Evolutionary conservation across 1,284 basidiomycete species (phyloP), one percentile per base, ranked within the genome.

Genomic region (Pisolithus thermaeus): DNA sequence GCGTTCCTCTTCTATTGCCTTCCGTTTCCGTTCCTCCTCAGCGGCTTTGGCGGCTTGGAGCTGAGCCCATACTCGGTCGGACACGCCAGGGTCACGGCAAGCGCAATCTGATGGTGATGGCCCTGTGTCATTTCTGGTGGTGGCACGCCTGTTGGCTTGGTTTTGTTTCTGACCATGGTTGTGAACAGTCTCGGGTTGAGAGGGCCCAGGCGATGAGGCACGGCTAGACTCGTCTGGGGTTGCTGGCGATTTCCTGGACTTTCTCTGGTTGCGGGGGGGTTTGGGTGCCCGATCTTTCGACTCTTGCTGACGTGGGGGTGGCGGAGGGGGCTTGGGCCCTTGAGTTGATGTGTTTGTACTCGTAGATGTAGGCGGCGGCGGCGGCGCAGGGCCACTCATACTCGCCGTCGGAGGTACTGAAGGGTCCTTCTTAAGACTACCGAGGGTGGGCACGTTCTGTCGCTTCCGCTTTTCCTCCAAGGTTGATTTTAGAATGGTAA

Each of bases 21-120:
- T 46, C 36, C 48, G 54, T 47, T 59, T 52, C 6, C 44, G 55
- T 9, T 63, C 63, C 35, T 59, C 62, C 46, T 55, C 61, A 11
- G 62, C 66, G 8, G 55, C 55, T 51, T 70, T 73, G 52, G 72
- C 73, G 3, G 50, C 60, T 55, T 75, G 71, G 0, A 79, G 62
- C 54, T 74, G 67, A 9, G 56, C 32, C 80, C 78, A 81, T 8
- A 69, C 56, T 0, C 54, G 56, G 53, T 81, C 76, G 0, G 71
- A 59, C 6, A 81, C 75, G 0, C 73, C 78, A 6, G 64, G 35
- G 57, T 80, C 78, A 20, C 77, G 55, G 7, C 41, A 50, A 44
- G 0, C 42, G 16, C 22, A 7, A n/a, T 25, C 23, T 27, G 20
- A 9, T 23, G 41, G n/a, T n/a, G n/a, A n/a, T 20, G 18, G 39